These are phyloP conservation scores for Aureobasidium sp. DNA, from an alignment of 2,329 filamentous ascomycete species.

Conservation along the genomic window DNA sequence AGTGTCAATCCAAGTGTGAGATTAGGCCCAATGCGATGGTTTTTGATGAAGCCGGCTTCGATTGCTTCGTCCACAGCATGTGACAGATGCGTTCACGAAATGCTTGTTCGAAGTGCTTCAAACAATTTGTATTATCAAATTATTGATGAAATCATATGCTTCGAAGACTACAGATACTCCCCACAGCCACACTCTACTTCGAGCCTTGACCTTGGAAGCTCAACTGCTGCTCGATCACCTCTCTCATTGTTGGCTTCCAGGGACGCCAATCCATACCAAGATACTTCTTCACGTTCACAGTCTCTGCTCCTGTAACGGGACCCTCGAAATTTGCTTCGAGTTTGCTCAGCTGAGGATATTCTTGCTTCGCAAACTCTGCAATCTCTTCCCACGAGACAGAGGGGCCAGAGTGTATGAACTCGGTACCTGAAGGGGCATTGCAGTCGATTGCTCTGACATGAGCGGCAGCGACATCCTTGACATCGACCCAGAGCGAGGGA, in stretches of 20 bases:
- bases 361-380: conserved; percentile 14
- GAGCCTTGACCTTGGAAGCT: neutral
- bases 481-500: conserved; percentile 16
- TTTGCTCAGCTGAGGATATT: conserved; percentile 16
- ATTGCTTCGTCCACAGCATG: neutral
- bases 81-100: neutral
- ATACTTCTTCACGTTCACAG: neutral
- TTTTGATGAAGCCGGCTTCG: neutral
- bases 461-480: conserved; percentile 22
- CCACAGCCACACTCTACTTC: neutral
- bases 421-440: conserved; percentile 12
- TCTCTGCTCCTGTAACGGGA: neutral
- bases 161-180: too few species aligned
- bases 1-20: neutral
- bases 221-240: neutral
- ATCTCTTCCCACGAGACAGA: conserved; percentile 16
- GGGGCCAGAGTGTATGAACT: conserved; percentile 13
- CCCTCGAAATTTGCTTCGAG: neutral
- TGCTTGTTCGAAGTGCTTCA: too few species aligned
- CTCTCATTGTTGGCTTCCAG: neutral
- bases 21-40: neutral
- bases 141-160: too few species aligned
- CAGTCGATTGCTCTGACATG: conserved; percentile 19
- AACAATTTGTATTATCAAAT: too few species aligned
- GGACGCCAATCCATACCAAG: neutral